phyloP scores from a whole-genome alignment of 352 stramenopile species.

The Paralagenidium karlingii region DNA sequence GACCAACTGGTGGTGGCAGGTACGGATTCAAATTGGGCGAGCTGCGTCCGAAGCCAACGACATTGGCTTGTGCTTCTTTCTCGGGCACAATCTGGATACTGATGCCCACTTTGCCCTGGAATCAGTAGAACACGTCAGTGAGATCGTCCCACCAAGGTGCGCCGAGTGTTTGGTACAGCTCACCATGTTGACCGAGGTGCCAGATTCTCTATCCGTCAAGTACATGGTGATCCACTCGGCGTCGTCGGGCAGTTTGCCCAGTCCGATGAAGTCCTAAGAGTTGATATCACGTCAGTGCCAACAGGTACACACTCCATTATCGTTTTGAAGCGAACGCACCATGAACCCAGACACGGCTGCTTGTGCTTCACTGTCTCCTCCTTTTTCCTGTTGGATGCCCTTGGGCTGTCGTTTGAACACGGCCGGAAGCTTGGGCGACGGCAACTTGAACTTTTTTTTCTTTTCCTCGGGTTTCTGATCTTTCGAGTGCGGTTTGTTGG shows the following conservation, averaged over 20 bases:
- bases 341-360: slow-evolving; percentile 43
- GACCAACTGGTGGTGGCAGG: slow-evolving; percentile 72
- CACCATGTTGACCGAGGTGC: slow-evolving; percentile 50
- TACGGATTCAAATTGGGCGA: slow-evolving; percentile 87
- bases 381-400: slow-evolving; percentile 32
- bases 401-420: too few relatives aligned
- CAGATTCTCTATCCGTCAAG: slow-evolving; percentile 60
- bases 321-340: slow-evolving; percentile 6
- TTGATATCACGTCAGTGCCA: neutral
- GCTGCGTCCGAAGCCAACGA: slow-evolving; percentile 65
- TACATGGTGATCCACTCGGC: slow-evolving; percentile 66
- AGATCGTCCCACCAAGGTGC: too few relatives aligned
- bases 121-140: neutral
- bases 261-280: slow-evolving; percentile 62
- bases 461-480: slow-evolving; percentile 4
- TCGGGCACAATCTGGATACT: slow-evolving; percentile 77
- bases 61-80: slow-evolving; percentile 54
- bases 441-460: slow-evolving; percentile 10
- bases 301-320: too few relatives aligned
- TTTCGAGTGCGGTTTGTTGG: neutral
- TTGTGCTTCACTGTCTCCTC: slow-evolving; percentile 26
- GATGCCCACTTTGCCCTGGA: slow-evolving; percentile 36
- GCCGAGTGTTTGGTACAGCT: too few relatives aligned
- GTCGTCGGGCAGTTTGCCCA: slow-evolving; percentile 60
- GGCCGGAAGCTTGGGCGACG: too few relatives aligned